Conservation (phyloP, 2,329 filamentous ascomycete species). For the Botrytis porri region DNA sequence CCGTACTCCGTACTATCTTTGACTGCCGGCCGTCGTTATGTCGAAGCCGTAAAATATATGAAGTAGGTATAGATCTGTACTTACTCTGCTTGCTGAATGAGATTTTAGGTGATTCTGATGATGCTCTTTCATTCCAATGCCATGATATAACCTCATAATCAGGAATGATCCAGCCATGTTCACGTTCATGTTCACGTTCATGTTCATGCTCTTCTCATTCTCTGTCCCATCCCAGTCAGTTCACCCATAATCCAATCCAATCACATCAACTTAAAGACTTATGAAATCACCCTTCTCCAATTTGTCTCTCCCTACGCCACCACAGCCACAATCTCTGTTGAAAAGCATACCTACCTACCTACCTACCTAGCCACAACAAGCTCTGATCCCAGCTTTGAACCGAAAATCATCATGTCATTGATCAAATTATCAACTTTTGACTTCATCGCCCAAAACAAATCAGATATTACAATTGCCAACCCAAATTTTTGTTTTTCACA, state of each 20-base stretch:
- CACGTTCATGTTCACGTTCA: not conserved
- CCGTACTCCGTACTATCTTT: not conserved
- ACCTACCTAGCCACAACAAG: not conserved
- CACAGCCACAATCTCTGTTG: not conserved
- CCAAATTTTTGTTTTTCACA: not conserved
- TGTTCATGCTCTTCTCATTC: not conserved
- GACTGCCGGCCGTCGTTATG: not conserved
- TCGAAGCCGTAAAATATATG: not conserved
- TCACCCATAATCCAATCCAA: not conserved
- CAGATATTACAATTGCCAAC: slow-evolving; percentile 10
- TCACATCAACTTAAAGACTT: not conserved
- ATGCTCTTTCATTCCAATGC: too few relatives aligned
- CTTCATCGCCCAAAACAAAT: not conserved
- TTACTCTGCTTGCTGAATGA: too few relatives aligned
- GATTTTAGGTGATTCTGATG: too few relatives aligned
- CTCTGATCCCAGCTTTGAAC: not conserved
- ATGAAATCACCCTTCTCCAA: slow-evolving; percentile 3
- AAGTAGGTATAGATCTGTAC: not conserved
- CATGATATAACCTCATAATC: not conserved
- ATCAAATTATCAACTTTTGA: slow-evolving; percentile 2
- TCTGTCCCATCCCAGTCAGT: not conserved
- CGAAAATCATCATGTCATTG: slow-evolving; percentile 19
- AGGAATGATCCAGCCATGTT: not conserved
- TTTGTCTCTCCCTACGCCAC: slow-evolving; percentile 18
- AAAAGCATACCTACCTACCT: too few relatives aligned